These are phyloP conservation scores for Metarhizium anisopliae DNA, from an alignment of 2,329 filamentous ascomycete species.

Conservation along the genomic window DNA sequence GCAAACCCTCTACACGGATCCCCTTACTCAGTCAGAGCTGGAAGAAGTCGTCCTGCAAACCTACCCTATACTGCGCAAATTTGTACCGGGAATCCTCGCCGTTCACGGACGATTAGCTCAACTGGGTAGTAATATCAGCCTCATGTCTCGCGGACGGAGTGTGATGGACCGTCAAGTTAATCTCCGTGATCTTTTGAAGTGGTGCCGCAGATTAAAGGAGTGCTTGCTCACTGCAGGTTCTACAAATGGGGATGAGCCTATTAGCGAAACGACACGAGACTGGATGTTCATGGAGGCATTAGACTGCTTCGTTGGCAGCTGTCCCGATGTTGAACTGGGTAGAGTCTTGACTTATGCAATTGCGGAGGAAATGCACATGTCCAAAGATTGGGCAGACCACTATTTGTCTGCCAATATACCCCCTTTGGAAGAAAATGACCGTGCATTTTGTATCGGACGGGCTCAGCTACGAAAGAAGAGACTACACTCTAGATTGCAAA, in stretches of 20 bases:
- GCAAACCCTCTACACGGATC: constrained; percentile 62
- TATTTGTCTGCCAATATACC: constrained; percentile 68
- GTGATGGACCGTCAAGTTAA: constrained; percentile 48
- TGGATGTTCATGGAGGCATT: constrained; percentile 89
- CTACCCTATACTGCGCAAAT: constrained; percentile 60
- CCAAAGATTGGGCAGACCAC: constrained; percentile 71
- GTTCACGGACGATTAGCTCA: constrained; percentile 47
- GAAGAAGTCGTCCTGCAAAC: constrained; percentile 61
- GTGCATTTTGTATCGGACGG: constrained; percentile 55
- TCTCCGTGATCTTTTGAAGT: constrained; percentile 79
- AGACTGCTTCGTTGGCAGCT: constrained; percentile 82
- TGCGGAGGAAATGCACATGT: constrained; percentile 79
- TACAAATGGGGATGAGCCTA: constrained; percentile 58
- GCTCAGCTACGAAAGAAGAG: constrained; percentile 52
- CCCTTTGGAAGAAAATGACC: constrained; percentile 51
- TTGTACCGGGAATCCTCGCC: constrained; percentile 47
- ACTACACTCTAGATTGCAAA: constrained; percentile 35
- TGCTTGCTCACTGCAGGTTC: constrained; percentile 54
- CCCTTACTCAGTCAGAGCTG: constrained; percentile 62
- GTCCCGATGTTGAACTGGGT: constrained; percentile 57
- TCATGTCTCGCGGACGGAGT: constrained; percentile 28
- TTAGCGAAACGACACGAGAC: constrained; percentile 64
- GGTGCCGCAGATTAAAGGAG: constrained; percentile 68
- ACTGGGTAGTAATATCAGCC: constrained; percentile 35
- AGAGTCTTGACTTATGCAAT: constrained; percentile 57